Evolutionary conservation across 1,284 basidiomycete species (phyloP).

Genomic region (Volvariella volvacea): DNA sequence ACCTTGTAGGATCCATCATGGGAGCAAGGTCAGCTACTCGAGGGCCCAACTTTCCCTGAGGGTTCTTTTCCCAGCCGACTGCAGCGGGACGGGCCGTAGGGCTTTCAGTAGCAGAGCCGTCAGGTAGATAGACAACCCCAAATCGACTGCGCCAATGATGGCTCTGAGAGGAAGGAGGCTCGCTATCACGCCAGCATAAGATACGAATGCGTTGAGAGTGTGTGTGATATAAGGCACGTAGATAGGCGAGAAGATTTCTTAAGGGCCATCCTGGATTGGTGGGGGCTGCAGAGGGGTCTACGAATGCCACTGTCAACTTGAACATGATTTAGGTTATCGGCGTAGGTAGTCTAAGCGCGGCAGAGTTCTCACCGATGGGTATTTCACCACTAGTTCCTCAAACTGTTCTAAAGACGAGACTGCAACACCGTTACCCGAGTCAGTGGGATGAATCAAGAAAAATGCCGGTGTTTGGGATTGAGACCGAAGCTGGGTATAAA

Average conservation of each 20-base stretch:
- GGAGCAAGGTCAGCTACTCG: slow-evolving; percentile 89
- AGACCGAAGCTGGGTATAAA: slow-evolving; percentile 41
- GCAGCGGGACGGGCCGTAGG: slow-evolving; percentile 43
- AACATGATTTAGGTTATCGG: slow-evolving; percentile 1
- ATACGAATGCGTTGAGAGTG: slow-evolving; percentile 49
- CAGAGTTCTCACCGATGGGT: slow-evolving; percentile 11
- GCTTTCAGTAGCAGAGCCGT: slow-evolving; percentile 13
- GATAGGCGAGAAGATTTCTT: slow-evolving; percentile 84
- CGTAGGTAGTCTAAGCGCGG: neutral
- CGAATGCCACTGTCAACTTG: slow-evolving; percentile 67
- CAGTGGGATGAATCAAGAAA: slow-evolving; percentile 49
- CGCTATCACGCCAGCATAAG: slow-evolving; percentile 69
- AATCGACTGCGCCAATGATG: slow-evolving; percentile 54
- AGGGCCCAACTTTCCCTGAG: slow-evolving; percentile 72
- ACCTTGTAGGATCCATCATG: slow-evolving; percentile 90
- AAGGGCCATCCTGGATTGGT: slow-evolving; percentile 91
- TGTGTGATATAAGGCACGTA: slow-evolving; percentile 51
- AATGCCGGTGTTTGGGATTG: slow-evolving; percentile 32
- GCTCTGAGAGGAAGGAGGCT: slow-evolving; percentile 31
- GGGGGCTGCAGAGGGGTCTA: slow-evolving; percentile 81
- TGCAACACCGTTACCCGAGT: slow-evolving; percentile 20
- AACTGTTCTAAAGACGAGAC: slow-evolving; percentile 45
- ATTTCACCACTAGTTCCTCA: slow-evolving; percentile 25
- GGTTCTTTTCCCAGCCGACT: slow-evolving; percentile 96
- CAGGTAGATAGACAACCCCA: slow-evolving; percentile 39